Percentiles rank a stretch among this genome's conserved stretches.
Conservation (phyloP, 2,329 filamentous ascomycete genomes). For the Ophiostoma angusticollis region DNA sequence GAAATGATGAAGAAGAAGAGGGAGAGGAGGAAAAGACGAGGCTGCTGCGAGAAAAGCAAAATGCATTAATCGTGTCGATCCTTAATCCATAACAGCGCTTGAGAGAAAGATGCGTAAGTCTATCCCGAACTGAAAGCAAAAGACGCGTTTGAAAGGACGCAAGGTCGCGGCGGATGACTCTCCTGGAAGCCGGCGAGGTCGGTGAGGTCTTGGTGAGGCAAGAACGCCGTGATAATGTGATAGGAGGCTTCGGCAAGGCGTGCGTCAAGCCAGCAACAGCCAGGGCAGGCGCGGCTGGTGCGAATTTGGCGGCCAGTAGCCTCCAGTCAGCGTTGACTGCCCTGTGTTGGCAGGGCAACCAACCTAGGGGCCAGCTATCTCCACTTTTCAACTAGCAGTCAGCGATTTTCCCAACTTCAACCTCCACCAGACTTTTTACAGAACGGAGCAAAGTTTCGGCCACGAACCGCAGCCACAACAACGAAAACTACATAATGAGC, state of each 20-base stretch:
- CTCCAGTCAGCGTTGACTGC: not conserved
- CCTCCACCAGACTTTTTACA: no score
- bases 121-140: constrained; percentile 14
- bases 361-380: not conserved
- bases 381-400: constrained; percentile 5
- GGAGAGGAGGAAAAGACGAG: constrained; percentile 6
- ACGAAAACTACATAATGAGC: not conserved
- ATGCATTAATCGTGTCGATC: constrained; percentile 20
- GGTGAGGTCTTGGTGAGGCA: not conserved
- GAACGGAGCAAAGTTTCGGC: no score
- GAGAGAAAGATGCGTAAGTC: constrained; percentile 11
- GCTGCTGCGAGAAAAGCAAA: constrained; percentile 1
- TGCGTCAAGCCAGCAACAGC: not conserved
- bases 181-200: not conserved
- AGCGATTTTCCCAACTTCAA: not conserved
- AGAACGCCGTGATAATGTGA: not conserved
- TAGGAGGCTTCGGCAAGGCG: not conserved
- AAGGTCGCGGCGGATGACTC: no score
- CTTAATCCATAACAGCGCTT: constrained; percentile 24
- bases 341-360: constrained; percentile 12
- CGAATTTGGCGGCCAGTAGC: not conserved
- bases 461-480: not conserved
- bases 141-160: constrained; percentile 1
- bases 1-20: not conserved
- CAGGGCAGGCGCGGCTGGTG: not conserved